These are phyloP conservation scores for Comarum palustre DNA, from an alignment of 306 rosid species.

Conservation along the genomic window DNA sequence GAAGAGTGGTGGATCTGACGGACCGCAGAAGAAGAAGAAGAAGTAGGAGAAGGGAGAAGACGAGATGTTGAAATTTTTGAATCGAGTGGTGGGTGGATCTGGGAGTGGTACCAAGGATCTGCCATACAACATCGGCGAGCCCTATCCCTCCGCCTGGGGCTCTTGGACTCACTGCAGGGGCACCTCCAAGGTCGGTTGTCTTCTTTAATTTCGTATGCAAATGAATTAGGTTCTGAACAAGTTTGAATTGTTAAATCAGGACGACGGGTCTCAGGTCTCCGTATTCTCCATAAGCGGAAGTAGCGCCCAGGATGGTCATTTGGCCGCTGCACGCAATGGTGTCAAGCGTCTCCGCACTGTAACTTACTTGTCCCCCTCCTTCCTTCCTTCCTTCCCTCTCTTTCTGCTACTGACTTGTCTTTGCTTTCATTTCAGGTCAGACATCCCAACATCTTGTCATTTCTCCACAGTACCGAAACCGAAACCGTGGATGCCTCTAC, in stretches of 20 bases:
- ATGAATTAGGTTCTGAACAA: not conserved
- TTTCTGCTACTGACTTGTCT: no score
- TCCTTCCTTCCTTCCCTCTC: no score
- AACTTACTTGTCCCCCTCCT: conserved; percentile 12
- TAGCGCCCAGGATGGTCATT: conserved; percentile 85
- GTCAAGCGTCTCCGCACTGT: conserved; percentile 90
- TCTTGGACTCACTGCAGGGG: conserved; percentile 93
- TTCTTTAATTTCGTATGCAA: not conserved
- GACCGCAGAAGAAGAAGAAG: not conserved
- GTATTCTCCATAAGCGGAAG: conserved; percentile 80
- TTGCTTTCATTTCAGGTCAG: conserved; percentile 64
- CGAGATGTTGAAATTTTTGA: conserved; percentile 75
- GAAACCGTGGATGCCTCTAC: conserved; percentile 67
- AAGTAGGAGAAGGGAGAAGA: not conserved
- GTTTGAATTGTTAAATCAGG: conserved; percentile 40
- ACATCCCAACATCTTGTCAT: conserved; percentile 94
- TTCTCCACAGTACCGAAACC: conserved; percentile 88
- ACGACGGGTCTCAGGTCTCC: conserved; percentile 85
- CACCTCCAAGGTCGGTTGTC: conserved; percentile 61
- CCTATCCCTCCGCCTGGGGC: conserved; percentile 90
- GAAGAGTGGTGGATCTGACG: not conserved
- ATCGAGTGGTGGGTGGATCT: conserved; percentile 96
- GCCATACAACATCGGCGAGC: conserved; percentile 83
- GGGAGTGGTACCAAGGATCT: conserved; percentile 85
- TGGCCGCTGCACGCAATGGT: conserved; percentile 91